Conservation (phyloP, 2,329 filamentous ascomycete genomes). For the Fusarium scirpi region DNA sequence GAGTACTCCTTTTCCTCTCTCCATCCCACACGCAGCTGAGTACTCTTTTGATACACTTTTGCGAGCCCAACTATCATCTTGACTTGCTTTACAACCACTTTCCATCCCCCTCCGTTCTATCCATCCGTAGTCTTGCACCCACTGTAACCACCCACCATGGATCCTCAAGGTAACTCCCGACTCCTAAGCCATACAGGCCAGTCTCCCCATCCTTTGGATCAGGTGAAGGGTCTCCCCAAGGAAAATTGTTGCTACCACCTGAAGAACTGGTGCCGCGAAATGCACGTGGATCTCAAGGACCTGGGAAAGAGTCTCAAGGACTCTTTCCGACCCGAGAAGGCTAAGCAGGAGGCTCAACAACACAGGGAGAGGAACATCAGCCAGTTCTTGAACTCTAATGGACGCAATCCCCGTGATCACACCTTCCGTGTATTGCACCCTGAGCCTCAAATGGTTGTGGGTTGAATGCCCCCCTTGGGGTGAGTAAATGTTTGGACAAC, state of each 20-base stretch:
- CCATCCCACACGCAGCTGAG: not conserved
- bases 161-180: not conserved
- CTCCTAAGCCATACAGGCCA: not conserved
- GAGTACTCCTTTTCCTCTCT: not conserved
- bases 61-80: not conserved
- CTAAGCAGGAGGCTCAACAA: not conserved
- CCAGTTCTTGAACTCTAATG: not conserved
- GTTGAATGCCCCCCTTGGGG: not conserved
- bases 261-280: not conserved
- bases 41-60: not conserved
- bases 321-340: not conserved
- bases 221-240: accelerated
- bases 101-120: not conserved
- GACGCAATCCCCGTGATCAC: not conserved
- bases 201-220: not conserved
- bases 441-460: not conserved
- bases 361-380: not conserved
- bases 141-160: not conserved
- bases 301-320: not conserved
- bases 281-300: not conserved
- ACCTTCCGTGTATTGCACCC: not conserved
- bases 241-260: not conserved
- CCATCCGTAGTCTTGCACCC: not conserved
- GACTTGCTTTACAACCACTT: not conserved
- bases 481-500: constrained; percentile 13